A percentile compares a stretch with the other conserved stretches of the same genome.
Evolutionary conservation across 2,329 filamentous ascomycete species (phyloP).

Genomic region (Ceratocystis diversiconidia): DNA sequence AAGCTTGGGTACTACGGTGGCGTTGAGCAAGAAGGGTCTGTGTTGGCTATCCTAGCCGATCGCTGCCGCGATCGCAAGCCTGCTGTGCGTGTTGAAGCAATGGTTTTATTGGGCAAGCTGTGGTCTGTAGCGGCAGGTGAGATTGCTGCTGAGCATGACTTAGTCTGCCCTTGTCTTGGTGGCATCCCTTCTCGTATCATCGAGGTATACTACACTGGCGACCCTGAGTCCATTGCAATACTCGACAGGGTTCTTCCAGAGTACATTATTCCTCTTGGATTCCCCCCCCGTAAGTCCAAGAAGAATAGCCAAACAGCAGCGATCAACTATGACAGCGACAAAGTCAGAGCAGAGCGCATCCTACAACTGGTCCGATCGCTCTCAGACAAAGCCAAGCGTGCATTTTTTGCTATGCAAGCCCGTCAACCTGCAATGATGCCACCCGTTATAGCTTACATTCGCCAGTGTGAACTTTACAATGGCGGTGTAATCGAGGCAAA

Average conservation of each 20-base stretch:
- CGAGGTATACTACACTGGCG: conserved; percentile 80
- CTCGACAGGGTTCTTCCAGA: conserved; percentile 79
- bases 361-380: conserved; percentile 67
- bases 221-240: conserved; percentile 68
- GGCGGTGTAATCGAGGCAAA: conserved; percentile 68
- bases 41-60: conserved; percentile 71
- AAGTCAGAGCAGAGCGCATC: conserved; percentile 69
- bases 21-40: conserved; percentile 59
- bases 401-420: conserved; percentile 75
- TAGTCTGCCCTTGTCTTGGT: conserved; percentile 58
- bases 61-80: conserved; percentile 76
- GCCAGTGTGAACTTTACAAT: conserved; percentile 79
- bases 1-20: conserved; percentile 68
- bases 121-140: conserved; percentile 92
- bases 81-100: conserved; percentile 70
- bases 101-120: conserved; percentile 67
- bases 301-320: conserved; percentile 41
- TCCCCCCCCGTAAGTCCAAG: conserved; percentile 54
- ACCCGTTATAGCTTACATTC: conserved; percentile 61
- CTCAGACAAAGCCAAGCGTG: conserved; percentile 63
- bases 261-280: conserved; percentile 75
- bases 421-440: conserved; percentile 62
- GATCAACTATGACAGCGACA: conserved; percentile 44
- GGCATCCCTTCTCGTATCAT: conserved; percentile 75
- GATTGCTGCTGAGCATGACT: conserved; percentile 68